phyloP scores from a whole-genome alignment of 2,329 filamentous ascomycete species.

The Aspergillus glaucus region DNA sequence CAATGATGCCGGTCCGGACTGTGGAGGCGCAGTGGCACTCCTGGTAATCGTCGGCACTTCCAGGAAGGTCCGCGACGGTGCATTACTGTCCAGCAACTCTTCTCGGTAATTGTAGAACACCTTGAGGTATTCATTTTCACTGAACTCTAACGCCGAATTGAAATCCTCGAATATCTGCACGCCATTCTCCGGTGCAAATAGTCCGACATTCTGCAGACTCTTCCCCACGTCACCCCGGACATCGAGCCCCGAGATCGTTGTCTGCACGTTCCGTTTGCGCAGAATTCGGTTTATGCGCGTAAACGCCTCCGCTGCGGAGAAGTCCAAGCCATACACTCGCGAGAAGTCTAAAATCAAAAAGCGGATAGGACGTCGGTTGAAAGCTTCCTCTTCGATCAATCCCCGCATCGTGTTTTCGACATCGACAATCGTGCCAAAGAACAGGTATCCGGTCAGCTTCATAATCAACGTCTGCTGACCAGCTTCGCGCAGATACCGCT shows the following conservation, averaged over 20 bases:
- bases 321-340: conserved; percentile 88
- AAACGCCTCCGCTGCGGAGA: conserved; percentile 92
- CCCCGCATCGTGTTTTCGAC: conserved; percentile 83
- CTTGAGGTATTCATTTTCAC: conserved; percentile 88
- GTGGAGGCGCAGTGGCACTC: conserved; percentile 7
- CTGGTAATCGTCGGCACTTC: conserved; percentile 24
- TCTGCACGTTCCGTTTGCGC: conserved; percentile 66
- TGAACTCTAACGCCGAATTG: conserved; percentile 87
- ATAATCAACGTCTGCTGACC: conserved; percentile 84
- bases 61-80: conserved; percentile 10
- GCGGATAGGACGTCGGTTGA: conserved; percentile 70
- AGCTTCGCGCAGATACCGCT: conserved; percentile 76
- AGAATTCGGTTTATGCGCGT: conserved; percentile 84
- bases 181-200: conserved; percentile 66
- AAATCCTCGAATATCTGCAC: conserved; percentile 81
- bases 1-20: conserved; percentile 14
- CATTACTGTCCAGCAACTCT: conserved; percentile 18
- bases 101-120: conserved; percentile 68
- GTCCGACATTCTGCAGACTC: conserved; percentile 74
- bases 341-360: conserved; percentile 85
- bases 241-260: conserved; percentile 78
- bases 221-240: conserved; percentile 68
- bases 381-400: conserved; percentile 76
- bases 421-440: conserved; percentile 95
- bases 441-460: conserved; percentile 90